These are phyloP conservation scores for Sclerotinia borealis DNA, from an alignment of 2,329 filamentous ascomycete genomes.

Conservation along the genomic window DNA sequence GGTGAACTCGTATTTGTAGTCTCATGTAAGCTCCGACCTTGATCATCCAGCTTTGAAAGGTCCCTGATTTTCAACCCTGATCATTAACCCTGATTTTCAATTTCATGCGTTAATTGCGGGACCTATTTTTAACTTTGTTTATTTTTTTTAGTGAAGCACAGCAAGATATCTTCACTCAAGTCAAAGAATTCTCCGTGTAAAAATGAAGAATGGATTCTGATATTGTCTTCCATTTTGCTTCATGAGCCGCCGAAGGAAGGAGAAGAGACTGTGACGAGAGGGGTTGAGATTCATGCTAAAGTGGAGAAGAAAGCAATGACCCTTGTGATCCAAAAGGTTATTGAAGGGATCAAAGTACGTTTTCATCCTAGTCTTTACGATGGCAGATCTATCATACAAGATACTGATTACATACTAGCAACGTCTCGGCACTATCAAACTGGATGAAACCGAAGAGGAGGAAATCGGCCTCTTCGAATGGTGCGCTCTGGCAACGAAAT, in stretches of 20 bases:
- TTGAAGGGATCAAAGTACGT: constrained; percentile 62
- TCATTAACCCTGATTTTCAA: constrained; percentile 4
- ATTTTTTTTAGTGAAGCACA: constrained; percentile 47
- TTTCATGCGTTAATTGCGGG: constrained; percentile 29
- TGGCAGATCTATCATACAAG: constrained; percentile 5
- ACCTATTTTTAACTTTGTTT: constrained; percentile 21
- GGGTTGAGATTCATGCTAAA: constrained; percentile 56
- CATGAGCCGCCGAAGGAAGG: constrained; percentile 37
- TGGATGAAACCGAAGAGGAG: constrained; percentile 47
- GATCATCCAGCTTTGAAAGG: constrained; percentile 21
- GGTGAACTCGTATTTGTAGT: constrained; percentile 23
- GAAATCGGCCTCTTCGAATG: constrained; percentile 64
- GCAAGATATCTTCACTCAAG: constrained; percentile 46
- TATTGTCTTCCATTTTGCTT: constrained; percentile 53
- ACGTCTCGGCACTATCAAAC: constrained; percentile 59
- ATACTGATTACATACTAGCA: constrained; percentile 41
- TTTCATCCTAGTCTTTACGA: not conserved
- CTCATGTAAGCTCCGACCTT: constrained; percentile 25
- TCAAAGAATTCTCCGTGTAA: constrained; percentile 48
- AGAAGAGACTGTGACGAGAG: constrained; percentile 49
- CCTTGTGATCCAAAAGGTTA: constrained; percentile 58
- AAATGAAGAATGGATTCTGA: constrained; percentile 59
- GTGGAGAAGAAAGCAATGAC: constrained; percentile 49
- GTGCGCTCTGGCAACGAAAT: constrained; percentile 53
- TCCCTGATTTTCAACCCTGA: constrained; percentile 18